Conservation (phyloP, 1,139 yeast genomes). For the Magnusiomyces starmeri region DNA sequence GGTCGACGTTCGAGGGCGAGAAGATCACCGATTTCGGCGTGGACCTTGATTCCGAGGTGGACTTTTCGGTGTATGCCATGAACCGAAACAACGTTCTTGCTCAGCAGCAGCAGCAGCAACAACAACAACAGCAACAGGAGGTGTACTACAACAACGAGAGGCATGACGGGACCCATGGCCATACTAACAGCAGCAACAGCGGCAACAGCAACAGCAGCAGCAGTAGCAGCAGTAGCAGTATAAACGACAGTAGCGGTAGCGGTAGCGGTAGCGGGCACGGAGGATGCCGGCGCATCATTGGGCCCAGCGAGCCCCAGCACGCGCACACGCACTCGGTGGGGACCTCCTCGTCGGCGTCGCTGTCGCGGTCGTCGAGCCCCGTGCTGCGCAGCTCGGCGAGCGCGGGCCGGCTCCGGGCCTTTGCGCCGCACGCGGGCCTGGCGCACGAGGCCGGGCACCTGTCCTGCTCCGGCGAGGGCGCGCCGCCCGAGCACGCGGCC, state of each 20-base stretch:
- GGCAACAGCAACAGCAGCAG: neutral
- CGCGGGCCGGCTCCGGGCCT: neutral
- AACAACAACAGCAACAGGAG: neutral
- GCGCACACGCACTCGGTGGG: neutral
- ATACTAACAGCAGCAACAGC: neutral
- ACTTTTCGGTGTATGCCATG: constrained; percentile 20
- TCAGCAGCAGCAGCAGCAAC: neutral
- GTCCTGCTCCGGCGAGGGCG: neutral
- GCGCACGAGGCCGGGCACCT: neutral
- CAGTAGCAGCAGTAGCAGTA: too few relatives aligned
- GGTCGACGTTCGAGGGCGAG: constrained; percentile 82
- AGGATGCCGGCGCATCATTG: neutral
- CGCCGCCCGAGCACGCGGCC: neutral
- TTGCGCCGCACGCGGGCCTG: neutral
- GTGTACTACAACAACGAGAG: too few relatives aligned
- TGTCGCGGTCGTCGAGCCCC: neutral
- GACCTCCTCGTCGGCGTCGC: neutral
- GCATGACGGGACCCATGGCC: neutral
- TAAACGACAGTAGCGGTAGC: too few relatives aligned
- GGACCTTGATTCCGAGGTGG: constrained; percentile 56
- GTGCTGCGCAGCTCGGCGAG: neutral
- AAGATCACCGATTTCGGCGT: constrained; percentile 80
- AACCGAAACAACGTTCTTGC: constrained; percentile 8
- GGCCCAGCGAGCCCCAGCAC: neutral
- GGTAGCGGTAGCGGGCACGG: neutral